Conservation (phyloP, 306 rosid genomes). For the Lithocarpus polystachyus region DNA sequence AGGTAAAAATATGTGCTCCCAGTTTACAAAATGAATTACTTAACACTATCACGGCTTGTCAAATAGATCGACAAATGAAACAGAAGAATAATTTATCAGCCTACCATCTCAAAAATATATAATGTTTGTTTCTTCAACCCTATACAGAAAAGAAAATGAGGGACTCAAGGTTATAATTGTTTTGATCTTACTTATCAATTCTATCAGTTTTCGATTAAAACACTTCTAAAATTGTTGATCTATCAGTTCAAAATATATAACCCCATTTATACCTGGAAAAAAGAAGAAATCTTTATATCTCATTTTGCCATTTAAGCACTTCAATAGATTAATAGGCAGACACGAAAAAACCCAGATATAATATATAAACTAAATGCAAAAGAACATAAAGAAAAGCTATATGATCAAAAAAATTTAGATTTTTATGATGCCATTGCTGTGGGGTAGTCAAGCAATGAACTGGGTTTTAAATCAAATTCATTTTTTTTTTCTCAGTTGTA, state of each 20-base stretch:
- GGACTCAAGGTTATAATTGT: neutral
- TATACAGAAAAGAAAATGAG: neutral
- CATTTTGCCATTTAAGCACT: neutral
- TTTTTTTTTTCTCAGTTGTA: constrained; percentile 27
- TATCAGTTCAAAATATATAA: neutral
- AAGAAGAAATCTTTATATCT: neutral
- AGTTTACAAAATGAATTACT: neutral
- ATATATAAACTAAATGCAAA: neutral
- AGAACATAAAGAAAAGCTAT: neutral
- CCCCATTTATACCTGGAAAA: neutral
- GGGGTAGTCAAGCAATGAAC: neutral
- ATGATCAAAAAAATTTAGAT: neutral
- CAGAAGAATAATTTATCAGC: neutral
- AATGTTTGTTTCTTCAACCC: too few species aligned
- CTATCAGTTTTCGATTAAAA: neutral
- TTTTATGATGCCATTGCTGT: neutral
- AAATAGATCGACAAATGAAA: neutral
- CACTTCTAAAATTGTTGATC: neutral
- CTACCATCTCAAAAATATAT: too few species aligned
- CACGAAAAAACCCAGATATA: neutral
- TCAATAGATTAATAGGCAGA: neutral
- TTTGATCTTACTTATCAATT: neutral
- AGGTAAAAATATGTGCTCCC: neutral
- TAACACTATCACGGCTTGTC: neutral
- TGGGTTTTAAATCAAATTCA: constrained; percentile 19